Evolutionary conservation across 306 rosid species (phyloP).

Genomic region (Vicia villosa): DNA sequence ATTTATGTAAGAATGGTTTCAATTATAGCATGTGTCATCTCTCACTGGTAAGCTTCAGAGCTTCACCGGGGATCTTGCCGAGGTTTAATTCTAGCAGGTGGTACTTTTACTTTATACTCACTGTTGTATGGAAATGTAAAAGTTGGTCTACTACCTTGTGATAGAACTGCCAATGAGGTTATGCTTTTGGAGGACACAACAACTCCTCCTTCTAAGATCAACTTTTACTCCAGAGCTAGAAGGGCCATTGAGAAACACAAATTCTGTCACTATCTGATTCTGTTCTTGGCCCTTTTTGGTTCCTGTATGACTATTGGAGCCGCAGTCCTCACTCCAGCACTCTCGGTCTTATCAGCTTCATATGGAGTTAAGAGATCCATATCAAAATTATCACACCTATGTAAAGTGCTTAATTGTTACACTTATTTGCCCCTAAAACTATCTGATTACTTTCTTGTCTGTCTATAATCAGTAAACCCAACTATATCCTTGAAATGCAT

Average conservation of each 20-base stretch:
- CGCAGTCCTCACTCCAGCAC: constrained; percentile 82
- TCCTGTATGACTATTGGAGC: constrained; percentile 75
- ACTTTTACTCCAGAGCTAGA: constrained; percentile 59
- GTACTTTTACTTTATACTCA: constrained; percentile 77
- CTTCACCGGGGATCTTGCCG: too few species aligned
- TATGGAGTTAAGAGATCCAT: constrained; percentile 67
- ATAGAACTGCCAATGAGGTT: constrained; percentile 51
- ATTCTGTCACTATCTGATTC: constrained; percentile 56
- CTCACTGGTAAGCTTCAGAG: too few species aligned
- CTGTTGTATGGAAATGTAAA: constrained; percentile 81
- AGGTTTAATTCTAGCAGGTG: too few species aligned
- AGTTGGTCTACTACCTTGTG: constrained; percentile 75
- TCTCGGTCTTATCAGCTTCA: constrained; percentile 81
- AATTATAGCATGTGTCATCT: too few species aligned
- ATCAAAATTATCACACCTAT: constrained; percentile 39
- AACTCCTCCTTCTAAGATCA: constrained; percentile 37
- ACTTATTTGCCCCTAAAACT: not conserved
- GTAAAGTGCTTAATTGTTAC: constrained; percentile 46
- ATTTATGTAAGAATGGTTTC: too few species aligned
- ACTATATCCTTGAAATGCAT: too few species aligned
- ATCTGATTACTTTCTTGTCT: constrained; percentile 33
- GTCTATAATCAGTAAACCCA: constrained; percentile 52
- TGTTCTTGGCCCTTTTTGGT: constrained; percentile 78
- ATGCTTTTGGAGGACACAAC: constrained; percentile 42
- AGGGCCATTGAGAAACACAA: constrained; percentile 70